Evolutionary conservation across 495 filamentous ascomycete species (phyloP).

Genomic region (Penicillium alfredii): DNA sequence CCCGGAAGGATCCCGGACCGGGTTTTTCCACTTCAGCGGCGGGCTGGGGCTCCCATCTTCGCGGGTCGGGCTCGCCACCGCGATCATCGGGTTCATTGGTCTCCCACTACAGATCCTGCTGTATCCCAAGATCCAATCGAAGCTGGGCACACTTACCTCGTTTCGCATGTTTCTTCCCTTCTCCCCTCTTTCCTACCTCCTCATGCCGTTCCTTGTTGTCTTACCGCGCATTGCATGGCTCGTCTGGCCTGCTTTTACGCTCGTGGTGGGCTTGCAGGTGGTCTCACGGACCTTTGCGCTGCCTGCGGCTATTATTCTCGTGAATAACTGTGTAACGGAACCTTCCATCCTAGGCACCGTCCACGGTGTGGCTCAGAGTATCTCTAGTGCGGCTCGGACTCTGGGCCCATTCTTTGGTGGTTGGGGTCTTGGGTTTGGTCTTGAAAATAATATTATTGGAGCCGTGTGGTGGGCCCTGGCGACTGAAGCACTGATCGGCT

Average conservation of each 20-base stretch:
- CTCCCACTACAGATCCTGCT: constrained; percentile 64
- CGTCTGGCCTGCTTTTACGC: constrained; percentile 53
- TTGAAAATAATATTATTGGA: constrained; percentile 61
- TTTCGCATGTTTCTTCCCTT: constrained; percentile 54
- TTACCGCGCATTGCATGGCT: constrained; percentile 42
- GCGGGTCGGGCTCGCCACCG: constrained; percentile 62
- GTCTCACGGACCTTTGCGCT: constrained; percentile 66
- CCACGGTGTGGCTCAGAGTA: constrained; percentile 62
- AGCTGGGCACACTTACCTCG: constrained; percentile 55
- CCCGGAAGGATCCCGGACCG: constrained; percentile 36
- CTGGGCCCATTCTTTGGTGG: constrained; percentile 63
- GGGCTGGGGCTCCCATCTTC: constrained; percentile 65
- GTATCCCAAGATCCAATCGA: constrained; percentile 56
- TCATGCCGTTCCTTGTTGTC: constrained; percentile 62
- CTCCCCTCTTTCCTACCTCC: constrained; percentile 60
- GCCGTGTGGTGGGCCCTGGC: constrained; percentile 64
- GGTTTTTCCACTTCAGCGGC: constrained; percentile 61
- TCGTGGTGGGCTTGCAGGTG: constrained; percentile 62
- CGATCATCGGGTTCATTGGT: constrained; percentile 62
- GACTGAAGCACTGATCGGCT: constrained; percentile 45
- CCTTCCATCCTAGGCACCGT: constrained; percentile 59
- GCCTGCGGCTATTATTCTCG: constrained; percentile 60
- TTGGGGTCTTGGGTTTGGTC: constrained; percentile 55
- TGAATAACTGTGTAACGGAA: constrained; percentile 63
- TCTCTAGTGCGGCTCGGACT: constrained; percentile 53